A percentile compares a stretch with the other conserved stretches of the same genome.
Conservation (phyloP, 2,329 filamentous ascomycete genomes). For the Fusarium verticillioides region DNA sequence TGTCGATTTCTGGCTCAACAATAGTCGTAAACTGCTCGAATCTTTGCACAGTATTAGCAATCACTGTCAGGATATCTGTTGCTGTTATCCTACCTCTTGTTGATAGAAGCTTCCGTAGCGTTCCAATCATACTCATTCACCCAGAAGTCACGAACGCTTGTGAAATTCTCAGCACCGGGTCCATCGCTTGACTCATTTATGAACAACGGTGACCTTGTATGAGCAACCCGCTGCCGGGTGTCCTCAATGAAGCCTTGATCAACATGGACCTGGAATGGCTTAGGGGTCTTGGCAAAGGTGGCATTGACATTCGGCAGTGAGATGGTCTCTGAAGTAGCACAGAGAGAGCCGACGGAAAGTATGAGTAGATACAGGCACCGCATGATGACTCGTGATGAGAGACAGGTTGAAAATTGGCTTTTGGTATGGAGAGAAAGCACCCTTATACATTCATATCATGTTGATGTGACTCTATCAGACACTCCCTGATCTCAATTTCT, state of each 20-base stretch:
- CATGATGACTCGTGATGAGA: not conserved
- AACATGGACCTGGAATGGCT: not conserved
- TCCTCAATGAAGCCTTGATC: not conserved
- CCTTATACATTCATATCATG: not conserved
- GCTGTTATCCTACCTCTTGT: not conserved
- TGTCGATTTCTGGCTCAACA: not conserved
- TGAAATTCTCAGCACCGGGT: not conserved
- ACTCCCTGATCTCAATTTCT: accelerated
- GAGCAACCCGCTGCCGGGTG: not conserved
- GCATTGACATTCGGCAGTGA: not conserved
- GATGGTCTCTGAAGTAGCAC: not conserved
- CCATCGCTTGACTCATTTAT: not conserved
- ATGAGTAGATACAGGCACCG: not conserved
- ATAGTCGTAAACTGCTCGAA: not conserved
- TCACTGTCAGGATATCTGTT: accelerated
- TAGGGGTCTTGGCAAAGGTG: not conserved
- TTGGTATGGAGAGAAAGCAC: too few relatives aligned
- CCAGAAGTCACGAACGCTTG: not conserved
- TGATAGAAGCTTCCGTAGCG: not conserved
- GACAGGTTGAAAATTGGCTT: accelerated
- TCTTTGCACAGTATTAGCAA: not conserved
- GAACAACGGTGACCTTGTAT: not conserved
- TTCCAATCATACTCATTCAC: not conserved
- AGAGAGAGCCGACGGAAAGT: not conserved
- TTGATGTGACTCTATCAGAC: not conserved